phyloP scores from a whole-genome alignment of 148 eudicot genomes.

The Silene latifolia region DNA sequence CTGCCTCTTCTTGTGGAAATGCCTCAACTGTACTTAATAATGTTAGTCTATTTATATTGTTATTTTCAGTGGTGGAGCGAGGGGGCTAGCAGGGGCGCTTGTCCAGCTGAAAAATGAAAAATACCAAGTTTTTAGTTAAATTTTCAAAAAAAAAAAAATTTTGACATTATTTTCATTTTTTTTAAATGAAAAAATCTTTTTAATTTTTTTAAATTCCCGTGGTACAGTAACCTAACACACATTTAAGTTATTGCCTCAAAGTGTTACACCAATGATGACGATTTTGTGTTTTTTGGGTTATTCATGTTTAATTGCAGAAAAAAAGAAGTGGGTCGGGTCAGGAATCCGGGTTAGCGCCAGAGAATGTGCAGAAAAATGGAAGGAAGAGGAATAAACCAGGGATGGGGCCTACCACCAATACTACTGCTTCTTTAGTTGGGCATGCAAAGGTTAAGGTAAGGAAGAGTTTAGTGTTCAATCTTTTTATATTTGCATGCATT shows the following conservation, averaged over 20 bases:
- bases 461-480: neutral
- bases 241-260: neutral
- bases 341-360: slow-evolving; percentile 23
- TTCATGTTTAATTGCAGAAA: slow-evolving; percentile 24
- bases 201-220: too few relatives aligned
- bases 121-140: too few relatives aligned
- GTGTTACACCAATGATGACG: too few relatives aligned
- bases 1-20: slow-evolving; percentile 1
- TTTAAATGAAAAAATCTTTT: too few relatives aligned
- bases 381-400: slow-evolving; percentile 31
- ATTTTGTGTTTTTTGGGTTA: too few relatives aligned
- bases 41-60: neutral
- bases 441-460: slow-evolving; percentile 27
- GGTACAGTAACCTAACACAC: too few relatives aligned
- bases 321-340: slow-evolving; percentile 30
- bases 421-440: slow-evolving; percentile 3
- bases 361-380: slow-evolving; percentile 19
- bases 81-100: too few relatives aligned
- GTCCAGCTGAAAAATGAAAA: too few relatives aligned
- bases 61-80: too few relatives aligned
- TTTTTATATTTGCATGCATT: slow-evolving; percentile 24
- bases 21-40: too few relatives aligned
- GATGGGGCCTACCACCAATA: slow-evolving; percentile 7
- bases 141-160: too few relatives aligned
- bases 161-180: too few relatives aligned